These are phyloP conservation scores for Moesziomyces antarcticus DNA, from an alignment of 1,284 basidiomycete genomes.

Conservation along the genomic window DNA sequence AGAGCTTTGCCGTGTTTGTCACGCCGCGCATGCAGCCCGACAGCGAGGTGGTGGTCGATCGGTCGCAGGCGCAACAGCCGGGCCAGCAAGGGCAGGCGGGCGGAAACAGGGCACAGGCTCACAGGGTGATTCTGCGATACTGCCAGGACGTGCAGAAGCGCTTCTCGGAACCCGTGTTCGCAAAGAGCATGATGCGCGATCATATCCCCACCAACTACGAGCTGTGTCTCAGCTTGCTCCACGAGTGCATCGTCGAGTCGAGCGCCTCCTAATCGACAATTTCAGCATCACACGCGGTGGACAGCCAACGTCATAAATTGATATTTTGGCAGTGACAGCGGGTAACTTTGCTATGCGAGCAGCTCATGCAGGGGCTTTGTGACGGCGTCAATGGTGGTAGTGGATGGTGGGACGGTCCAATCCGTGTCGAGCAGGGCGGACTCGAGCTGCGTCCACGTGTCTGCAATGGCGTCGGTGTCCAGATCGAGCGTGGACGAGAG, in stretches of 20 bases:
- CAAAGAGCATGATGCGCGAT: constrained; percentile 58
- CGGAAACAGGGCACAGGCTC: constrained; percentile 60
- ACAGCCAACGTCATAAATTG: not conserved
- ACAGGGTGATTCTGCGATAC: constrained; percentile 69
- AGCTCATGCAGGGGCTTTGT: constrained; percentile 3
- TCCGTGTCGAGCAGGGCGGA: constrained; percentile 30
- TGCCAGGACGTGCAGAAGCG: constrained; percentile 70
- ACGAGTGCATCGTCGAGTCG: constrained; percentile 39
- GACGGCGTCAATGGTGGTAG: constrained; percentile 1
- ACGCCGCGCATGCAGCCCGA: constrained; percentile 43
- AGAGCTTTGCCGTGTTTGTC: constrained; percentile 57
- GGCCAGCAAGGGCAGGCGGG: not conserved
- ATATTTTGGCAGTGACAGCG: not conserved
- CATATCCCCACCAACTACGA: constrained; percentile 62
- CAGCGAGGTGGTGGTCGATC: constrained; percentile 24
- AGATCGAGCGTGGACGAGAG: constrained; percentile 11
- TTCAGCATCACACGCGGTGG: not conserved
- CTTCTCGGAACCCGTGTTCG: constrained; percentile 70
- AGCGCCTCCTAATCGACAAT: not conserved
- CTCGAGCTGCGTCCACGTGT: constrained; percentile 22
- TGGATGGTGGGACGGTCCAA: constrained; percentile 8
- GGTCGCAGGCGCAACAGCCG: not conserved
- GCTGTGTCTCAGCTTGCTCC: constrained; percentile 56
- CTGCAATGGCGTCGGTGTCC: constrained; percentile 10
- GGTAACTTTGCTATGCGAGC: not conserved